Base-by-base conservation (phyloP, 148 eudicot genomes). In the Rhododendron molle region DNA sequence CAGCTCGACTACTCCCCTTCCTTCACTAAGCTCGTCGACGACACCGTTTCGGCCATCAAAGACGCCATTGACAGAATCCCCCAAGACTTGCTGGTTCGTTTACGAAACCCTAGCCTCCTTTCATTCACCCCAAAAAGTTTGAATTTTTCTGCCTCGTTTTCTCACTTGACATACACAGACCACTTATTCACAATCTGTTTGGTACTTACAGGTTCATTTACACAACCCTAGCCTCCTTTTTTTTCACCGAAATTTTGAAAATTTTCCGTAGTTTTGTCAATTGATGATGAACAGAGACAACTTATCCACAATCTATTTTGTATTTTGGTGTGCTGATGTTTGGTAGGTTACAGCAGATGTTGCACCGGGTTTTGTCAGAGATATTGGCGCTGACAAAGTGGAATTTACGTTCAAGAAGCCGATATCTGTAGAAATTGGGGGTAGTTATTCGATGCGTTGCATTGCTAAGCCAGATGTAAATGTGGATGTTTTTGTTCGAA, bases 381-480 rank as follows among this genome's bases (percentile, higher is more conserved):
- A 97, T 83, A 83, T 94, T 82, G 93, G 97, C 4, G 99, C 98
- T 23, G 98, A 95, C 81, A 95, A 97, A 86, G 99, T 94, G 12
- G 94, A 97, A 6, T 97, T 97, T 81, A 92, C 91, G 82, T 97
- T 97, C 88, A 95, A 88, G 90, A 92, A 86, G 90, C 99, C 99
- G 3, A 84, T 86, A 73, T 89, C 92, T 5, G 73, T 97, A 43
- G 88, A 95, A 89, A 76, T 94, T 74, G 94, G 96, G 30, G 99
- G 99, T 46, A 95, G 99, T 86, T 95, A 95, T 90, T 89, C 94
- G 1, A 89, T 90, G 50, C 91, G 84, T 16, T 93, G 94, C 86
- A 78, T 95, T 81, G 95, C 90, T 12, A 93, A 88, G 73, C 98
- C 97, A 2, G 94, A 94, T 88, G 89, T 91, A 12, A 92, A 89